Evolutionary conservation across 108 stramenopile species (phyloP).

Genomic region (Cyclotella sp.): DNA sequence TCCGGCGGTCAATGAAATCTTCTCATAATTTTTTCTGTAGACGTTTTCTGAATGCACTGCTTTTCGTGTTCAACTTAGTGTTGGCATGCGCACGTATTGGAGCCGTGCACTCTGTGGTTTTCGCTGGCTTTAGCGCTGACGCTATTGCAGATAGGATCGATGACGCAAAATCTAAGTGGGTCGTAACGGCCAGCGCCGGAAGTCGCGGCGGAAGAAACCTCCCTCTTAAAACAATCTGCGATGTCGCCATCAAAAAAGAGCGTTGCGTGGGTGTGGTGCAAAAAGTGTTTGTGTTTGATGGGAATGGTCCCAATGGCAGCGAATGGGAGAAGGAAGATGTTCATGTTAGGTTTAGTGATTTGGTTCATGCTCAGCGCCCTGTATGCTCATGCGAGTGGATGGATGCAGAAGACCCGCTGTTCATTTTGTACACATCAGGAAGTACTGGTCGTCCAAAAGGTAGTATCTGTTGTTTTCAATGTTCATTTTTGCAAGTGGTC

Average conservation of each 20-base stretch:
- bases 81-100: constrained; percentile 98
- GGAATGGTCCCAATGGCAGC: constrained; percentile 37
- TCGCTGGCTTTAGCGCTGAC: constrained; percentile 86
- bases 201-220: constrained; percentile 60
- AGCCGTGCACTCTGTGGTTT: constrained; percentile 96
- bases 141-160: constrained; percentile 81
- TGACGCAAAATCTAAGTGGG: constrained; percentile 74
- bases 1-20: neutral
- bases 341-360: constrained; percentile 64
- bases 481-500: too few species aligned
- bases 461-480: neutral
- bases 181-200: constrained; percentile 71
- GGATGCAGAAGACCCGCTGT: constrained; percentile 93
- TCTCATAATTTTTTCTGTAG: neutral
- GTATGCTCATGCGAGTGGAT: constrained; percentile 83
- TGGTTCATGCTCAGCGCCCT: constrained; percentile 62
- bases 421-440: constrained; percentile 98
- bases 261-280: constrained; percentile 55
- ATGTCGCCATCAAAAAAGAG: constrained; percentile 63
- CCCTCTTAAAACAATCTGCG: constrained; percentile 76
- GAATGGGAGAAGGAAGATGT: constrained; percentile 45
- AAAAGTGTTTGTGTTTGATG: constrained; percentile 62
- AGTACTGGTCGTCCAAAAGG: constrained; percentile 97
- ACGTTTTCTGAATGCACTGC: neutral
- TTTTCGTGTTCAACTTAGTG: constrained; percentile 54